phyloP scores from a whole-genome alignment of 2,329 filamentous ascomycete genomes.

The Ramularia collo-cygni region DNA sequence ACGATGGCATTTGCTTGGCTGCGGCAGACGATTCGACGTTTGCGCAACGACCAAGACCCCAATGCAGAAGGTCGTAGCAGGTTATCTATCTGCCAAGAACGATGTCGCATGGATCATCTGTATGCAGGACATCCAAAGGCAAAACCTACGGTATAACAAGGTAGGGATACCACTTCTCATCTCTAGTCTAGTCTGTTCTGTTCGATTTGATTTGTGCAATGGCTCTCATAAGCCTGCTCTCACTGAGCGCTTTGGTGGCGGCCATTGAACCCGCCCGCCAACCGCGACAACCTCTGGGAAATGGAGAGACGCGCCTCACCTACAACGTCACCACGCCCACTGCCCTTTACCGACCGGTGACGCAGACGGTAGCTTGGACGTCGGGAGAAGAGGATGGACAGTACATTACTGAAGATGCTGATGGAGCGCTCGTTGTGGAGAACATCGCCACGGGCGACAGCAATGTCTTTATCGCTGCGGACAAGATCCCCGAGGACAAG shows the following conservation, averaged over 20 bases:
- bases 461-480: conserved; percentile 52
- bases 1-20: too few species aligned
- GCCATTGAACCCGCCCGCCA: conserved; percentile 14
- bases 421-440: conserved; percentile 52
- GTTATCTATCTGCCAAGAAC: too few species aligned
- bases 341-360: conserved; percentile 7
- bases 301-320: conserved; percentile 11
- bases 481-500: conserved; percentile 50
- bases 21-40: too few species aligned
- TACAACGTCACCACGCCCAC: conserved; percentile 17
- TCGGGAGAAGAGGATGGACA: conserved; percentile 54
- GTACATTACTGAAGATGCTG: conserved; percentile 48
- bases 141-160: too few species aligned
- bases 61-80: too few species aligned
- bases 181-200: too few species aligned
- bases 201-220: neutral
- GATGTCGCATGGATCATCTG: too few species aligned
- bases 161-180: too few species aligned
- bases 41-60: too few species aligned
- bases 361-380: conserved; percentile 44
- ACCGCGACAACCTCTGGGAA: conserved; percentile 13
- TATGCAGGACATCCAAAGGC: too few species aligned
- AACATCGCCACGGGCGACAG: conserved; percentile 54
- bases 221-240: conserved; percentile 7
- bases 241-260: conserved; percentile 5